Evolutionary conservation across 768 basidiomycete species (phyloP), one percentile per base, ranked within the genome.

Genomic region (Leccinum broughii): DNA sequence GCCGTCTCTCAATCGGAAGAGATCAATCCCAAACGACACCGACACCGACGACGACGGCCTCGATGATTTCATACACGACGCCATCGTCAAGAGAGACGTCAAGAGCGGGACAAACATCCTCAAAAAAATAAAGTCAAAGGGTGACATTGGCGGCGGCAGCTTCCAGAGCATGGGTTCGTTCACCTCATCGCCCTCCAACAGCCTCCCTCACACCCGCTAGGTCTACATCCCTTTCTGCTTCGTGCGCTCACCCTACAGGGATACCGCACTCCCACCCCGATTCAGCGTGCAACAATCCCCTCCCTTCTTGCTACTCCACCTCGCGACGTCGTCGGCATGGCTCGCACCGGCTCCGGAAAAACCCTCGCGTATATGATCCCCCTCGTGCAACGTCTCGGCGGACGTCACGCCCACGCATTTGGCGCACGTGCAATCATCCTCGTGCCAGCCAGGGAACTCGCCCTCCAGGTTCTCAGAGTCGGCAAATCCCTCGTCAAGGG

Each of bases 271-370:
- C 97, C 97, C 14, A 99, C 97, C 0, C 97, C 97, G 0, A 98
- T 99, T 54, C 97, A 99, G 74, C 86, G 96, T 6, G 82, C 90
- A 24, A 79, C 94, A 3, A 92, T 99, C 50, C 97, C 97, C 6
- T 80, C 87, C 20, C 83, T 97, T 46, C 84, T 98, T 41, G 75
- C 88, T 13, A 85, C 83, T 46, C 94, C 95, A 44, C 93, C 95
- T 9, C 81, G 91, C 55, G 95, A 97, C 76, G 85, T 99, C 14
- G 93, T 98, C 14, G 96, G 93, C 46, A 99, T 98, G 97, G 96
- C 97, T 39, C 85, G 97, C 39, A 99, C 97, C 4, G 97, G 97
- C 46, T 97, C 95, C 2, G 97, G 97, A 61, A 98, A 98, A 77
- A 95, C 95, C 10, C 84, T 99, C 37, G 96, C 96, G 20, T 99